A percentile compares a stretch with the other conserved stretches of the same genome.
phyloP scores from a whole-genome alignment of 352 stramenopile genomes.

The Thalassiosira exigua region DNA sequence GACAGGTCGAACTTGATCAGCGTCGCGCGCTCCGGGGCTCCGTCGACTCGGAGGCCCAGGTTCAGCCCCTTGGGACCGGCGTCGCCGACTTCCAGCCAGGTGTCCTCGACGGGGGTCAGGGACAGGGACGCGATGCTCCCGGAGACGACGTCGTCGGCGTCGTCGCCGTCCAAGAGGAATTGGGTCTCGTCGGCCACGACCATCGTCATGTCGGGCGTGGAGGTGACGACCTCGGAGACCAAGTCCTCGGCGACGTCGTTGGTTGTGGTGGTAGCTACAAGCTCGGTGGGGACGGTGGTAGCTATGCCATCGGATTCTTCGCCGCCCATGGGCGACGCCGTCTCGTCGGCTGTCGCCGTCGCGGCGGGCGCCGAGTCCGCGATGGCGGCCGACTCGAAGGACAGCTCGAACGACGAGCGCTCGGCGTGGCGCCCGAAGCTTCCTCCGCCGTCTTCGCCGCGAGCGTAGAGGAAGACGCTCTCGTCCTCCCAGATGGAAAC shows the following conservation, averaged over 20 bases:
- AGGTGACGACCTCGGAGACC: no score
- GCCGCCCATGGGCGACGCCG: background rate
- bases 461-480: background rate
- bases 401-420: background rate
- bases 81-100: background rate
- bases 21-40: background rate
- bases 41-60: slow-evolving; percentile 9
- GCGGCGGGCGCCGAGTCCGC: background rate
- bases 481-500: no score
- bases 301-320: background rate
- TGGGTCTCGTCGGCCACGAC: no score
- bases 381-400: background rate
- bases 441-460: background rate
- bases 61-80: background rate
- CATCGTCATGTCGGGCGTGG: no score
- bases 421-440: background rate
- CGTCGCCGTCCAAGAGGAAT: no score
- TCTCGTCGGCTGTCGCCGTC: background rate
- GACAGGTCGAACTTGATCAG: background rate
- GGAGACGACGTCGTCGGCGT: no score
- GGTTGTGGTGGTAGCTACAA: no score
- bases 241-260: no score
- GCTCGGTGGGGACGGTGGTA: no score
- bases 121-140: no score
- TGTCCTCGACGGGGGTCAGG: no score